Conservation (phyloP, 73 alveolate genomes). For the Paramecium caudatum region DNA sequence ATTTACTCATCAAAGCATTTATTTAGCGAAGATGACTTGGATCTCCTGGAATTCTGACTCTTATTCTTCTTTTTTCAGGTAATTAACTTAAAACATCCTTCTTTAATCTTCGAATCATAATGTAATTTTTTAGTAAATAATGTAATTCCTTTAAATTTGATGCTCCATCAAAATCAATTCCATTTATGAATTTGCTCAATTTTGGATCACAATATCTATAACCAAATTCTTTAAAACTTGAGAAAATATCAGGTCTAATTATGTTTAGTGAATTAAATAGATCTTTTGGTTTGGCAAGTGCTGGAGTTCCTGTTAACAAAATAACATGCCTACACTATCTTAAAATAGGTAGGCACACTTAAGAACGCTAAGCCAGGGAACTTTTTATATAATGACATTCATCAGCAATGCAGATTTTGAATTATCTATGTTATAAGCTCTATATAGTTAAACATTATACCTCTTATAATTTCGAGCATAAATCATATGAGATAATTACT, state of each 20-base stretch:
- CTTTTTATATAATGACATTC: conserved; percentile 96
- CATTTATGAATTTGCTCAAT: conserved; percentile 77
- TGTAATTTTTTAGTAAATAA: conserved; percentile 82
- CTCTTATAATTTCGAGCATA: conserved; percentile 83
- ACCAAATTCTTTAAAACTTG: conserved; percentile 89
- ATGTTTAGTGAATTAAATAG: conserved; percentile 88
- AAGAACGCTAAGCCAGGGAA: conserved; percentile 89
- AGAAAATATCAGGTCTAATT: conserved; percentile 94
- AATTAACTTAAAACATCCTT: conserved; percentile 93
- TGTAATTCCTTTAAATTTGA: conserved; percentile 92
- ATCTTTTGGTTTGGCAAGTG: conserved; percentile 95
- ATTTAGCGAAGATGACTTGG: conserved; percentile 75
- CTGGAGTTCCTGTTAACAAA: conserved; percentile 95
- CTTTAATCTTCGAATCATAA: conserved; percentile 96
- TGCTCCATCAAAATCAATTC: conserved; percentile 94
- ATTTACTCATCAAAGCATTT: conserved; percentile 77
- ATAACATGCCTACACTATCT: conserved; percentile 89
- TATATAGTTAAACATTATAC: background rate
- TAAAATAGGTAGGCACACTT: conserved; percentile 89
- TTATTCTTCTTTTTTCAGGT: conserved; percentile 94
- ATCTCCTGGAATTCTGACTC: conserved; percentile 87
- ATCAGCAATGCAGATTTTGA: conserved; percentile 93
- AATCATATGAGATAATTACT: conserved; percentile 92
- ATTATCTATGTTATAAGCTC: conserved; percentile 82
- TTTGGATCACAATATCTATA: conserved; percentile 96